phyloP scores from a whole-genome alignment of 2,329 filamentous ascomycete genomes.

The Kalmusia sp. region DNA sequence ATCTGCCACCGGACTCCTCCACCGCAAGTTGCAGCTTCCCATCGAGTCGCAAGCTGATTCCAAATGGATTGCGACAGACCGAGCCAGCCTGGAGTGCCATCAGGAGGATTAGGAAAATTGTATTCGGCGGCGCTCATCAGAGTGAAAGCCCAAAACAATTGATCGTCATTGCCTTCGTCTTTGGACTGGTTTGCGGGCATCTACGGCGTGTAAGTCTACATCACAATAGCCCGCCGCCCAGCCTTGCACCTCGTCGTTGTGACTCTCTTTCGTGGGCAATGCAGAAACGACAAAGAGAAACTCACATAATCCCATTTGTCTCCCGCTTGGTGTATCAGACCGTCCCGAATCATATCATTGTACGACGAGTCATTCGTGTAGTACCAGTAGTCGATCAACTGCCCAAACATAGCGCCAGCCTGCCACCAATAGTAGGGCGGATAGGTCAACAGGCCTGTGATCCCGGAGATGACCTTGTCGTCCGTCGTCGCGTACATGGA shows the following conservation, averaged over 20 bases:
- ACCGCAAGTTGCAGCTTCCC: constrained; percentile 28
- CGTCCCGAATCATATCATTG: constrained; percentile 68
- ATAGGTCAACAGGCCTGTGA: constrained; percentile 46
- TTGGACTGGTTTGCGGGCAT: constrained; percentile 36
- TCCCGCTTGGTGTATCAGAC: constrained; percentile 29
- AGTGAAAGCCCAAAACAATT: constrained; percentile 63
- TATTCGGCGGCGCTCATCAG: constrained; percentile 62
- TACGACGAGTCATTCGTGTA: constrained; percentile 77
- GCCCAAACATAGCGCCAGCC: constrained; percentile 72
- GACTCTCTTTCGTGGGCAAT: neutral
- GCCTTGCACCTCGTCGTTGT: neutral
- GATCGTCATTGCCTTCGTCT: constrained; percentile 60
- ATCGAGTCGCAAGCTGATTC: constrained; percentile 36
- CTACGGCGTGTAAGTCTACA: constrained; percentile 5
- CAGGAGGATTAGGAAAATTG: constrained; percentile 49
- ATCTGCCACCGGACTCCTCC: constrained; percentile 43
- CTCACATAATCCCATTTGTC: constrained; percentile 21
- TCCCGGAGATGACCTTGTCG: constrained; percentile 42
- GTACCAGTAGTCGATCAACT: constrained; percentile 83
- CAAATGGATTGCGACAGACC: constrained; percentile 46
- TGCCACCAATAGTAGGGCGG: constrained; percentile 72
- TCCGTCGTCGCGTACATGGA: constrained; percentile 57
- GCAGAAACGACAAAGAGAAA: neutral
- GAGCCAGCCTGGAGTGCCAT: constrained; percentile 49
- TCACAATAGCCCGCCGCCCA: neutral